A percentile compares a stretch with the other conserved stretches of the same genome.
Evolutionary conservation across 805 yeast genomes (phyloP).

Genomic region (Wickerhamomyces bisporus): DNA sequence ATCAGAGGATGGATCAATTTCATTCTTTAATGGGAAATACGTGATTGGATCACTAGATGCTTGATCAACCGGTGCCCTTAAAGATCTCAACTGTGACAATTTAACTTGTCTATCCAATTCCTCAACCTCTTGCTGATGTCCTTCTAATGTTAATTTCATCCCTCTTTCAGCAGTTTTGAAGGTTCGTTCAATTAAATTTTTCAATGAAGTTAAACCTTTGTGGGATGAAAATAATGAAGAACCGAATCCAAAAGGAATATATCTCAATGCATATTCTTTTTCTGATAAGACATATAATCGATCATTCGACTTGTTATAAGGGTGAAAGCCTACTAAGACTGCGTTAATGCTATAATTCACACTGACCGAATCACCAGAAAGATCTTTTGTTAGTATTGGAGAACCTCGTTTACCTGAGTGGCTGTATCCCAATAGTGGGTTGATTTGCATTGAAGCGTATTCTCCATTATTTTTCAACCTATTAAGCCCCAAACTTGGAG

Average conservation of each 20-base stretch:
- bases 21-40: constrained; percentile 22
- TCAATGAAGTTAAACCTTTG: constrained; percentile 3
- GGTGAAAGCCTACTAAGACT: constrained; percentile 45
- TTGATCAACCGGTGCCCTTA: neutral
- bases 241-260: constrained; percentile 35
- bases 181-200: constrained; percentile 9
- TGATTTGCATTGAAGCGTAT: constrained; percentile 26
- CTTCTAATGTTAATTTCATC: constrained; percentile 12
- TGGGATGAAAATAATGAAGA: constrained; percentile 16
- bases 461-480: constrained; percentile 25
- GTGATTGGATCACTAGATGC: neutral
- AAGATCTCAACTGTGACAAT: constrained; percentile 12
- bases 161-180: constrained; percentile 14
- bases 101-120: constrained; percentile 15
- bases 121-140: constrained; percentile 11
- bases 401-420: constrained; percentile 46
- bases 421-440: constrained; percentile 41
- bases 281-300: constrained; percentile 29
- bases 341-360: constrained; percentile 53
- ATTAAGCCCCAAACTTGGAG: constrained; percentile 38
- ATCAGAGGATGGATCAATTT: constrained; percentile 10
- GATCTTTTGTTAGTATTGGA: constrained; percentile 48
- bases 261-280: constrained; percentile 31
- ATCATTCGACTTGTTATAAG: too few species aligned
- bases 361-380: constrained; percentile 40